Base-by-base conservation (phyloP, 129 eudicot genomes). In the Flaveria ramosissima region DNA sequence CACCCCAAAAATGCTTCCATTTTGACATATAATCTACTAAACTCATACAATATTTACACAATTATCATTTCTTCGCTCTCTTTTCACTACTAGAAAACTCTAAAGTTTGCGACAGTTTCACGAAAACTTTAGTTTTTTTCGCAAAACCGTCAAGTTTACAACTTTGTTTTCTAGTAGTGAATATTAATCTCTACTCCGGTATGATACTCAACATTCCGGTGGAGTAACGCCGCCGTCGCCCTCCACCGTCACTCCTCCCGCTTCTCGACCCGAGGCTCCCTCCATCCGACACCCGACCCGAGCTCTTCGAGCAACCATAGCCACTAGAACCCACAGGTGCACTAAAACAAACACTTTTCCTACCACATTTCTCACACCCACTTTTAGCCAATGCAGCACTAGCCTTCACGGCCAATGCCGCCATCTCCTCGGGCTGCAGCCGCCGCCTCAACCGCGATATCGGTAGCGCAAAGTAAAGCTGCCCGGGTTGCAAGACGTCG, bases 321-420 rank as follows among this genome's bases (percentile, higher is more conserved):
- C 77, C 88, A 6, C 83, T 73, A 2, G 79, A 53, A 8, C 13
- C 7, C 55, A 14, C 70, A 32, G 70, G 66, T 55, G 81, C 26
- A 2, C 80, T 20, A 16, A 86, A 70, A 65, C 55, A 51, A 9
- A 26, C 17, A 19, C 62, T 36, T 62, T 79, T 78, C 9, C 76
- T 60, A 4, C 83, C 63, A 68, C 91, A 87, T 75, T 89, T 92
- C 70, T 82, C 96, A 1, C 88, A 87, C 14, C 87, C 86, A 26
- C 86, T 86, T 59, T 86, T 91, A 24, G 82, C 60, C 88, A 92
- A 73, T 16, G 97, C 97, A 16, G 93, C 80, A 71, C 89, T 89
- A 7, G 97, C 97, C 42, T 89, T 92, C 2, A 92, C 93, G 0
- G 97, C 97, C 84, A 92, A 82, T 70, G 97, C 97, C 8, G 97